These are phyloP conservation scores for Sicyos baderoa DNA, from an alignment of 306 rosid genomes.

Conservation along the genomic window DNA sequence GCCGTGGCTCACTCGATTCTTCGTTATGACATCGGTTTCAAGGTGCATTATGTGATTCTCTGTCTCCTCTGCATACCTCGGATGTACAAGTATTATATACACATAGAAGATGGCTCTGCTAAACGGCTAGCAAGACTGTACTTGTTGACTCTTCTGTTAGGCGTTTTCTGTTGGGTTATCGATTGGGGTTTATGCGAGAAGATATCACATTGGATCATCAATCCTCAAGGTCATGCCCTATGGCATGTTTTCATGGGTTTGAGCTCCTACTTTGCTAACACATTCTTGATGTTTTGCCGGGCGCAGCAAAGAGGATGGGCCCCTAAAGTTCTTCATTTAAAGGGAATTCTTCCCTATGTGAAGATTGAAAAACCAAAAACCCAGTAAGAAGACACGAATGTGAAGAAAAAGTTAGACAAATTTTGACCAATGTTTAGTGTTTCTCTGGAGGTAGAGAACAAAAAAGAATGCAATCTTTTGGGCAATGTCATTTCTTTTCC, in stretches of 20 bases:
- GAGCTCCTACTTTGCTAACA: constrained; percentile 62
- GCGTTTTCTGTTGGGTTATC: constrained; percentile 52
- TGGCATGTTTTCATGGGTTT: constrained; percentile 83
- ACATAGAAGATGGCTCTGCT: constrained; percentile 46
- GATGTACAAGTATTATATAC: constrained; percentile 79
- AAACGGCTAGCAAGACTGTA: constrained; percentile 55
- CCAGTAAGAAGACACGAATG: constrained; percentile 34
- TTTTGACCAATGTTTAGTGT: constrained; percentile 17
- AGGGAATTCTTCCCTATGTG: constrained; percentile 68
- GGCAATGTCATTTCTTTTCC: constrained; percentile 6
- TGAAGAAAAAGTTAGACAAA: constrained; percentile 2
- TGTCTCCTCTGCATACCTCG: constrained; percentile 79
- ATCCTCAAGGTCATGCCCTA: constrained; percentile 81
- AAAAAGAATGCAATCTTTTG: neutral
- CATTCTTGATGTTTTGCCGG: constrained; percentile 86
- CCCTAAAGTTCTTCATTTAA: constrained; percentile 42
- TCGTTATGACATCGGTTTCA: constrained; percentile 56
- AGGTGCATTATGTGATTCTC: constrained; percentile 53
- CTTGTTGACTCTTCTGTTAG: constrained; percentile 46
- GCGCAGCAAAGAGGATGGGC: constrained; percentile 74
- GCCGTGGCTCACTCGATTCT: constrained; percentile 48
- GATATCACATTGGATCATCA: constrained; percentile 47
- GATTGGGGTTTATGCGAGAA: constrained; percentile 59
- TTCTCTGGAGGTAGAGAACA: neutral
- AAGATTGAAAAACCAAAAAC: constrained; percentile 69